Percentiles rank a stretch among this genome's conserved stretches.
phyloP scores from a whole-genome alignment of 106 monocot species.

The Acorus calamus region DNA sequence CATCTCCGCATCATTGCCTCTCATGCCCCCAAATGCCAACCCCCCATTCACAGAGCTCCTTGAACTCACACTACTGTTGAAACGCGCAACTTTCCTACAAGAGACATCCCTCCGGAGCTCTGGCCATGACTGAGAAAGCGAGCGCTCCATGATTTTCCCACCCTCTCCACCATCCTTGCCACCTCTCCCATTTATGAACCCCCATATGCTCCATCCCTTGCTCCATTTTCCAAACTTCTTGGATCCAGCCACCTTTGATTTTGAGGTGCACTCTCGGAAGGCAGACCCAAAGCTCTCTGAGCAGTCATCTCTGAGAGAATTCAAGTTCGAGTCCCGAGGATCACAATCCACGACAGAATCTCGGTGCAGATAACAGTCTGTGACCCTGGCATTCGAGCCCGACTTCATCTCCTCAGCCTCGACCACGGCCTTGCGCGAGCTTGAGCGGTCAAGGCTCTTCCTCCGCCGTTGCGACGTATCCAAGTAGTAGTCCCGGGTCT shows the following conservation, averaged over 20 bases:
- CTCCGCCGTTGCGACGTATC: conserved; percentile 37
- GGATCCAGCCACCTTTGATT: conserved; percentile 1
- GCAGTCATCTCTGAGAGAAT: conserved; percentile 29
- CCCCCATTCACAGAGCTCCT: conserved; percentile 1
- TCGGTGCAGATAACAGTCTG: conserved; percentile 33
- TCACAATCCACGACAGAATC: conserved; percentile 30
- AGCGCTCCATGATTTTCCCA: conserved; percentile 1
- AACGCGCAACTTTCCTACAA: conserved; percentile 2
- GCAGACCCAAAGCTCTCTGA: conserved; percentile 53
- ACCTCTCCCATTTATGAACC: conserved; percentile 7
- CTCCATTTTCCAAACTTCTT: conserved; percentile 31
- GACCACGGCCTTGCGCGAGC: conserved; percentile 33
- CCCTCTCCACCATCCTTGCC: background rate
- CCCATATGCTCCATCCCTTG: conserved; percentile 29
- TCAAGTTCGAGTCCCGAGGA: conserved; percentile 34
- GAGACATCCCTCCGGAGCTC: background rate
- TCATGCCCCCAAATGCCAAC: too few relatives aligned
- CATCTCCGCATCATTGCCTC: too few relatives aligned
- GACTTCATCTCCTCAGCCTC: conserved; percentile 22
- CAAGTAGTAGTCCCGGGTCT: conserved; percentile 73
- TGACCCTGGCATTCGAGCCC: conserved; percentile 25
- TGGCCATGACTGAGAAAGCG: background rate
- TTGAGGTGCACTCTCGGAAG: conserved; percentile 14
- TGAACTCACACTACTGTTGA: conserved; percentile 11
- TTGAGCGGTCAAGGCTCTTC: conserved; percentile 66